A percentile compares a stretch with the other conserved stretches of the same genome.
phyloP scores from a whole-genome alignment of 2,329 filamentous ascomycete species.

The Scytalidium sp. region DNA sequence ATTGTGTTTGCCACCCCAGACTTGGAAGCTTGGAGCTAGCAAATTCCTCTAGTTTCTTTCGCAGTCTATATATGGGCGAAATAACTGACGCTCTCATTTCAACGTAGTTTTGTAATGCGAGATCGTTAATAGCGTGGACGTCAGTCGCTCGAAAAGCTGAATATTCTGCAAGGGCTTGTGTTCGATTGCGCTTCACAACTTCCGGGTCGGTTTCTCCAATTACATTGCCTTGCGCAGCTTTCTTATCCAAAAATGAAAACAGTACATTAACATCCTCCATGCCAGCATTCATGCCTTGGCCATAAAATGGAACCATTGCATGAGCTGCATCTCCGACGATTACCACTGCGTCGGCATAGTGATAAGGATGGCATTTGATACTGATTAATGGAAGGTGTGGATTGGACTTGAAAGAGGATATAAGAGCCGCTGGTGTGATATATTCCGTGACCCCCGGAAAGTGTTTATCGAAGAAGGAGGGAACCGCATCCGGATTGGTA shows the following conservation, averaged over 20 bases:
- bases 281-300: constrained; percentile 96
- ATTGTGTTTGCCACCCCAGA: constrained; percentile 89
- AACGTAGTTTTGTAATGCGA: constrained; percentile 85
- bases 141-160: constrained; percentile 71
- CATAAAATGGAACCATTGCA: constrained; percentile 98
- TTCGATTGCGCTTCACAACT: constrained; percentile 59
- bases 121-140: constrained; percentile 85
- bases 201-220: constrained; percentile 18
- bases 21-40: constrained; percentile 73
- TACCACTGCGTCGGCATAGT: constrained; percentile 72
- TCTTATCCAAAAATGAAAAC: constrained; percentile 75
- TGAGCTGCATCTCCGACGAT: constrained; percentile 93
- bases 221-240: constrained; percentile 31
- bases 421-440: constrained; percentile 65
- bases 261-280: constrained; percentile 90
- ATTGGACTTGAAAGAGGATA: constrained; percentile 73
- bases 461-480: constrained; percentile 73
- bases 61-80: constrained; percentile 70
- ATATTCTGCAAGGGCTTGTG: constrained; percentile 74
- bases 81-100: constrained; percentile 91
- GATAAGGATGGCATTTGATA: constrained; percentile 89
- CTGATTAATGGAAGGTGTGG: constrained; percentile 90
- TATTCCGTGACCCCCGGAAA: constrained; percentile 83
- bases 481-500: constrained; percentile 54
- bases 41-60: constrained; percentile 84